Base-by-base conservation (phyloP, 805 yeast genomes). In the Sungouiella thailandica region DNA sequence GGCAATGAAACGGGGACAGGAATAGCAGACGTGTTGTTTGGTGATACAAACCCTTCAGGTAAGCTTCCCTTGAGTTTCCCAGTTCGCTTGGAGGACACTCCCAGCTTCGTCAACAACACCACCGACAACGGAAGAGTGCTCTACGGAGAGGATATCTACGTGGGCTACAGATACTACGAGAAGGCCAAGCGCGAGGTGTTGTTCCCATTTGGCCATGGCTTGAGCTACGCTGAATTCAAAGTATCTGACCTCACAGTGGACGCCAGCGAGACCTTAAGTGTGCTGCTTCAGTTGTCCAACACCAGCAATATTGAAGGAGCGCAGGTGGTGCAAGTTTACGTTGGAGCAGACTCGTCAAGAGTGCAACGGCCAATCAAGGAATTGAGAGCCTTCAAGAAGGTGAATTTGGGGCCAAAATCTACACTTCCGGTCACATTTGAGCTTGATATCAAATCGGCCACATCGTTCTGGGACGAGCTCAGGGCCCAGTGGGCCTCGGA, bases 61-160 rank as follows among this genome's bases (percentile, higher is more conserved):
- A 66, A 70, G 39, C 59, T 79, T 24, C 83, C 84, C 1, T 77
- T 77, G 47, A 76, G 84, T 4, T 66, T 78, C 41, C 81, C 84
- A 41, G 73, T 70, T 17, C 70, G 72, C 15, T 57, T 74, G 8
- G 44, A 72, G 34, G 69, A 65, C 29, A 61, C 55, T 22, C 55
- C 33, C 41, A 49, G 45, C 25, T 55, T 47, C 2, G 46, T 46
- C 4, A 38, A 32, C n/a, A 52, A 50, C 24, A 71, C 72, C 3
- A 72, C 68, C 46, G 70, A 65, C 46, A 57, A 46, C 25, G 58
- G 57, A 6, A 36, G 55, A 32, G 56, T 51, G 9, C 57, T 31
- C 65, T 69, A 36, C 70, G 71, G 39, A 60, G 72, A 15, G 77
- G 71, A 52, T 31, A 56, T 72, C 17, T 71, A 63, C 43, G 47